A percentile compares a stretch with the other conserved stretches of the same genome.
Conservation (phyloP, 2,329 filamentous ascomycete species). For the Madurella mycetomatis region DNA sequence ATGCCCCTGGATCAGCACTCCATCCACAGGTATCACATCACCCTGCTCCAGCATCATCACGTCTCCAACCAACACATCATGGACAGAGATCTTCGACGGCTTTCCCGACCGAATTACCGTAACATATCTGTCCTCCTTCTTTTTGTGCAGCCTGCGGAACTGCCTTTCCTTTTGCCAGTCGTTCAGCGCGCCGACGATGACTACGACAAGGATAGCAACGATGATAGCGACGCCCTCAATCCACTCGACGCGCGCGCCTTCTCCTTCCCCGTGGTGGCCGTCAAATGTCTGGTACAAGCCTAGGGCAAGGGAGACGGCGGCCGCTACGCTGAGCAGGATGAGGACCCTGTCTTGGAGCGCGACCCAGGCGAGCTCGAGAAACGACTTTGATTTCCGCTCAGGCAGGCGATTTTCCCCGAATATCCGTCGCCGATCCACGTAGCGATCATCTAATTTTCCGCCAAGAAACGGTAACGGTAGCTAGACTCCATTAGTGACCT, state of each 20-base stretch:
- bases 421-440: not conserved
- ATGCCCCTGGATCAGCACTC: constrained; percentile 59
- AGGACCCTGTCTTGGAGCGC: constrained; percentile 72
- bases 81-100: constrained; percentile 54
- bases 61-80: constrained; percentile 62
- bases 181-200: constrained; percentile 55
- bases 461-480: not conserved
- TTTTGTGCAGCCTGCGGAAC: constrained; percentile 52
- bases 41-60: constrained; percentile 64
- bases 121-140: constrained; percentile 57
- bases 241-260: constrained; percentile 27
- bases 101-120: constrained; percentile 63
- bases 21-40: constrained; percentile 63
- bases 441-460: not conserved
- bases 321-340: constrained; percentile 64
- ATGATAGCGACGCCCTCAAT: constrained; percentile 52
- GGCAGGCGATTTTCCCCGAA: constrained; percentile 3
- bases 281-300: constrained; percentile 65
- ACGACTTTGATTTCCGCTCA: constrained; percentile 2
- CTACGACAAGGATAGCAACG: constrained; percentile 58
- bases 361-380: constrained; percentile 53
- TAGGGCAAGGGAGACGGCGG: constrained; percentile 62
- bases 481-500: not conserved
- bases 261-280: constrained; percentile 39
- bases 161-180: constrained; percentile 61